Conservation (phyloP, 164 flowering plant species). For the Chloranthus sessilifolius region DNA sequence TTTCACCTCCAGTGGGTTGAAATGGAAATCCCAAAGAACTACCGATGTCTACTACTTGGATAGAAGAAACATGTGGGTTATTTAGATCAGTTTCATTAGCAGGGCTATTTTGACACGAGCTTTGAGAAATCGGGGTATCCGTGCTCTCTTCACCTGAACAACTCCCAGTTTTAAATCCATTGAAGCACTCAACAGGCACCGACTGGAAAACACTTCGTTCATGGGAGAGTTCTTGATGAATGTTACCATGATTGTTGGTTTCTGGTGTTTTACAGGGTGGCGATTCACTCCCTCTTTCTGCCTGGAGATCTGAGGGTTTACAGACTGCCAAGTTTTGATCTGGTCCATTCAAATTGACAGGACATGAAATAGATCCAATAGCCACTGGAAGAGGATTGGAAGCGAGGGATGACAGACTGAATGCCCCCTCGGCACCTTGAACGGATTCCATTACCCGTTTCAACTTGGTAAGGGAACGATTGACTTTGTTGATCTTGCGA, state of each 20-base stretch:
- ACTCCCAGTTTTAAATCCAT: constrained; percentile 39
- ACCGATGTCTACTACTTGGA: constrained; percentile 19
- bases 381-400: constrained; percentile 55
- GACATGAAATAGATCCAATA: constrained; percentile 58
- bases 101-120: constrained; percentile 70
- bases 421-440: constrained; percentile 74
- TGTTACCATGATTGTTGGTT: constrained; percentile 23
- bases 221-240: constrained; percentile 21
- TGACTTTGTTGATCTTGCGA: constrained; percentile 94
- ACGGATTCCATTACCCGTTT: constrained; percentile 92
- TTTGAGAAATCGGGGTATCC: constrained; percentile 68
- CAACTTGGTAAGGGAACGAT: constrained; percentile 83
- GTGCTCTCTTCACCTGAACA: constrained; percentile 70
- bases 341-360: constrained; percentile 37
- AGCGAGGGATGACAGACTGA: constrained; percentile 47
- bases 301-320: constrained; percentile 29
- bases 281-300: constrained; percentile 21
- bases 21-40: constrained; percentile 24
- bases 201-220: constrained; percentile 21
- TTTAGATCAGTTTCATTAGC: constrained; percentile 32
- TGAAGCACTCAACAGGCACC: constrained; percentile 22
- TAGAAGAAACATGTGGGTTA: constrained; percentile 24
- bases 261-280: constrained; percentile 22
- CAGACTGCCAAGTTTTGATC: constrained; percentile 28
- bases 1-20: constrained; percentile 24